Percentiles rank a stretch among this genome's conserved stretches.
Conservation (phyloP, 2,329 filamentous ascomycete species). For the Apiospora saccharicola region DNA sequence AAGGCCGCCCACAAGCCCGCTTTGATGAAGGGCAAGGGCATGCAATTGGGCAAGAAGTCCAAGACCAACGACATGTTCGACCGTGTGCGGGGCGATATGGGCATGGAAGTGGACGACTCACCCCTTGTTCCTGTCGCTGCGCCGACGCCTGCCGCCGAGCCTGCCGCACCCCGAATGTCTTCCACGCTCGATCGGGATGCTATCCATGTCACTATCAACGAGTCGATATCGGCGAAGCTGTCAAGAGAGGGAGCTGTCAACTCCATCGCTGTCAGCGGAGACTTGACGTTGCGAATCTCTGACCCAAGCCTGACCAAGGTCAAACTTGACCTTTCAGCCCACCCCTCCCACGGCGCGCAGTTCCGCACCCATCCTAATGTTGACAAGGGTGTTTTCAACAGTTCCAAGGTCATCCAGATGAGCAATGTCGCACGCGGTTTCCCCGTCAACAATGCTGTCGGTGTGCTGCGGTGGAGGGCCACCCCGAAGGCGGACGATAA, state of each 20-base stretch:
- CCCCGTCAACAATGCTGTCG: conserved; percentile 92
- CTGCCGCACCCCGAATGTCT: conserved; percentile 64
- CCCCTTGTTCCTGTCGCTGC: conserved; percentile 69
- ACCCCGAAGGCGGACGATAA: conserved; percentile 82
- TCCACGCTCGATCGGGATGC: conserved; percentile 80
- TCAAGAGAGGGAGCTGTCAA: conserved; percentile 87
- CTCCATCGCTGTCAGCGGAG: conserved; percentile 88
- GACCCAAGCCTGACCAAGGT: conserved; percentile 91
- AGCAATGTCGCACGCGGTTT: conserved; percentile 89
- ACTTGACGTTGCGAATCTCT: conserved; percentile 88
- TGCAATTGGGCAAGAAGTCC: conserved; percentile 99
- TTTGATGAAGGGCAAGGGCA: conserved; percentile 90
- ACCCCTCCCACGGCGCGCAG: conserved; percentile 82
- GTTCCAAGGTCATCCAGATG: conserved; percentile 84
- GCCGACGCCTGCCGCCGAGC: conserved; percentile 58
- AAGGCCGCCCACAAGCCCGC: conserved; percentile 68
- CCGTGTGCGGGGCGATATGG: conserved; percentile 89
- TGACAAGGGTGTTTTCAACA: conserved; percentile 86
- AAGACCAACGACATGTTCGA: conserved; percentile 98
- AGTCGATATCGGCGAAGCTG: conserved; percentile 89
- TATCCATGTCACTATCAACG: conserved; percentile 86
- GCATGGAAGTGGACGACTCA: conserved; percentile 80
- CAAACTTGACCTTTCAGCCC: conserved; percentile 81
- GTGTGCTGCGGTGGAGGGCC: conserved; percentile 91
- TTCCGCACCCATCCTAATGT: conserved; percentile 98